Base-by-base conservation (phyloP, 306 rosid genomes). In the Arachis hypogaea region DNA sequence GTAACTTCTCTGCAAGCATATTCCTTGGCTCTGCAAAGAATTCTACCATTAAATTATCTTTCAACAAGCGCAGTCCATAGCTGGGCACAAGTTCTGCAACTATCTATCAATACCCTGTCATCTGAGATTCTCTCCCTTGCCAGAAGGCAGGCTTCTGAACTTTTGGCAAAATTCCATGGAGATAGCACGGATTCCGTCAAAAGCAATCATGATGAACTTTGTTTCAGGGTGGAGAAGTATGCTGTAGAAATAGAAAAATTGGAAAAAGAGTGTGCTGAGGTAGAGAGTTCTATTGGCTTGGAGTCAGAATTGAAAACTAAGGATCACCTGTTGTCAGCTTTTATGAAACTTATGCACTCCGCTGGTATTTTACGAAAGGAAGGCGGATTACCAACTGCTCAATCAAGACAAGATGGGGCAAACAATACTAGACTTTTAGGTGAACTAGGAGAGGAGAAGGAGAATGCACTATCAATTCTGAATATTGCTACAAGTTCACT, bases 81-180 rank as follows among this genome's bases (percentile, higher is more conserved):
- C 61, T 93, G 98, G 98, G 93, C 93, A 44, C 96, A 93, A 78
- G 86, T 85, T 85, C 80, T 93, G 81, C 97, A 90, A 72, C 77
- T 89, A 75, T 85, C 93, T 61, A 65, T 83, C 11, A 87, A 79
- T 83, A 87, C 90, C 73, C 73, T 86, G 63, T 89, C 92, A 73
- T 85, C 98, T 40, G 98, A 93, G 41, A 63, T 83, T 62, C 93
- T 90, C 33, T 93, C 97, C 80, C 89, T 89, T 66, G 84, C 93
- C 64, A 88, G 93, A 80, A 86, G 93, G 82, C 97, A 93, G 86
- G 98, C 96, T 79, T 68, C 93, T 87, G 98, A 93, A 71, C 86
- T 88, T 62, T 45, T 84, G 80, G 78, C 83, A 9, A 89, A 86
- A 73, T 83, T 65, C 73, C 88, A 82, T 76, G 88, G 87, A 56